phyloP scores from a whole-genome alignment of 805 yeast species.

The Peterozyma toletana region DNA sequence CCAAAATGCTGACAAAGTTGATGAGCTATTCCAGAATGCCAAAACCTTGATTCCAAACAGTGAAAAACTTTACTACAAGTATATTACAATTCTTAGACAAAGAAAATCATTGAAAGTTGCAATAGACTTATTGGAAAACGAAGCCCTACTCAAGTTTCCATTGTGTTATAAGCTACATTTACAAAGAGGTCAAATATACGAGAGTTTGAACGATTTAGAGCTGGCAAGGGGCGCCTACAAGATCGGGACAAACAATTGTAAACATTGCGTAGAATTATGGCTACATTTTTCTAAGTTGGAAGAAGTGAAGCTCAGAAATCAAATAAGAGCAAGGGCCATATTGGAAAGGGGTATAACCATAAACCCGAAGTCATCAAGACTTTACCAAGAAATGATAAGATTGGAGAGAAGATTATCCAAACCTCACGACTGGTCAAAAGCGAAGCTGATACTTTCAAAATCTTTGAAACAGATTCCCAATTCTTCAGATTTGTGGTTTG shows the following conservation, averaged over 20 bases:
- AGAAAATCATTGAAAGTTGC: constrained; percentile 32
- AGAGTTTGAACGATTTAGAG: constrained; percentile 18
- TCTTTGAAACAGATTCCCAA: constrained; percentile 54
- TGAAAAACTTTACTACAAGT: constrained; percentile 56
- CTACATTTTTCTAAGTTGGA: constrained; percentile 39
- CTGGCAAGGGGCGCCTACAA: constrained; percentile 41
- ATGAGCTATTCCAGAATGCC: constrained; percentile 32
- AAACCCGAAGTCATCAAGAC: constrained; percentile 37
- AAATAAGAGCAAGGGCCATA: constrained; percentile 37
- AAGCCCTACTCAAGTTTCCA: constrained; percentile 45
- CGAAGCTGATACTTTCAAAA: constrained; percentile 44
- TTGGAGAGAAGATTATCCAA: constrained; percentile 36
- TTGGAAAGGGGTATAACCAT: constrained; percentile 59
- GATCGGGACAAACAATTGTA: constrained; percentile 41
- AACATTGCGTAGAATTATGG: constrained; percentile 46
- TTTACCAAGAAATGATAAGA: constrained; percentile 52
- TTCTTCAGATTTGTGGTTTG: constrained; percentile 61
- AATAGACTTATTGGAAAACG: constrained; percentile 13
- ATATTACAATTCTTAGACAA: constrained; percentile 43
- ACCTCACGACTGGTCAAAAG: constrained; percentile 37
- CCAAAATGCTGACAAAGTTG: constrained; percentile 26
- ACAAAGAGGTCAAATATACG: constrained; percentile 54
- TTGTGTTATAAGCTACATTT: constrained; percentile 45
- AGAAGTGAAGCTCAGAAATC: constrained; percentile 37
- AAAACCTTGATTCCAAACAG: constrained; percentile 14